phyloP scores from a whole-genome alignment of 2,329 filamentous ascomycete genomes.

The Beauveria brongniartii region DNA sequence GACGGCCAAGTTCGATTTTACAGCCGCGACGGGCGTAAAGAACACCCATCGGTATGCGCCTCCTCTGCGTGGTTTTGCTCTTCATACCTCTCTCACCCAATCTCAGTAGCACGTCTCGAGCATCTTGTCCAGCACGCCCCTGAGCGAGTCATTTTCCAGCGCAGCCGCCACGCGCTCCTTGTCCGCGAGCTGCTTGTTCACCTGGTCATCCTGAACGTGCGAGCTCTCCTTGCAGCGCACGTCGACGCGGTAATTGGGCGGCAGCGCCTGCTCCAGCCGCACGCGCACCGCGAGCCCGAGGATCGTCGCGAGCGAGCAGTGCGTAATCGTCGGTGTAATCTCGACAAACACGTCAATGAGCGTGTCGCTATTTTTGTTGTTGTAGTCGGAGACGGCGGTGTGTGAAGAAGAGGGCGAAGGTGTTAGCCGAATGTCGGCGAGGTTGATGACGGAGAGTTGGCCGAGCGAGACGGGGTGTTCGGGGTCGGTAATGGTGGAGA shows the following conservation, averaged over 20 bases:
- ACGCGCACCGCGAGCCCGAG: slow-evolving; percentile 91
- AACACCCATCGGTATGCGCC: no score
- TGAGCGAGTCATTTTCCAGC: slow-evolving; percentile 84
- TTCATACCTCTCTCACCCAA: background rate
- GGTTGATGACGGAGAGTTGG: slow-evolving; percentile 87
- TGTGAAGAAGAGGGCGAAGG: slow-evolving; percentile 27
- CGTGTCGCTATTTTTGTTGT: slow-evolving; percentile 27
- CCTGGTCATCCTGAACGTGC: slow-evolving; percentile 90
- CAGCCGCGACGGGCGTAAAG: background rate
- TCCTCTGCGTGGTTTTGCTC: background rate
- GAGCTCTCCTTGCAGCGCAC: slow-evolving; percentile 92
- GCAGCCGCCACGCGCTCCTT: slow-evolving; percentile 95
- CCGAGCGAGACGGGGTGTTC: slow-evolving; percentile 93
- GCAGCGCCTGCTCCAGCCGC: slow-evolving; percentile 80
- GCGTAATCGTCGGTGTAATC: slow-evolving; percentile 92
- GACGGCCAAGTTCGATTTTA: background rate
- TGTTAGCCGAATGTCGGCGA: slow-evolving; percentile 81
- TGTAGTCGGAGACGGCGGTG: slow-evolving; percentile 23
- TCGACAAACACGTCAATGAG: slow-evolving; percentile 73
- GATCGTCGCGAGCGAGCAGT: slow-evolving; percentile 92
- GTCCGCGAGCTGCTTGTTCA: slow-evolving; percentile 93
- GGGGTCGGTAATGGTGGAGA: slow-evolving; percentile 89
- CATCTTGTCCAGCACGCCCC: slow-evolving; percentile 88
- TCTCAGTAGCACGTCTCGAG: slow-evolving; percentile 66
- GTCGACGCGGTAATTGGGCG: slow-evolving; percentile 85